phyloP scores from a whole-genome alignment of 306 rosid species.

The Abrus pulchellus region DNA sequence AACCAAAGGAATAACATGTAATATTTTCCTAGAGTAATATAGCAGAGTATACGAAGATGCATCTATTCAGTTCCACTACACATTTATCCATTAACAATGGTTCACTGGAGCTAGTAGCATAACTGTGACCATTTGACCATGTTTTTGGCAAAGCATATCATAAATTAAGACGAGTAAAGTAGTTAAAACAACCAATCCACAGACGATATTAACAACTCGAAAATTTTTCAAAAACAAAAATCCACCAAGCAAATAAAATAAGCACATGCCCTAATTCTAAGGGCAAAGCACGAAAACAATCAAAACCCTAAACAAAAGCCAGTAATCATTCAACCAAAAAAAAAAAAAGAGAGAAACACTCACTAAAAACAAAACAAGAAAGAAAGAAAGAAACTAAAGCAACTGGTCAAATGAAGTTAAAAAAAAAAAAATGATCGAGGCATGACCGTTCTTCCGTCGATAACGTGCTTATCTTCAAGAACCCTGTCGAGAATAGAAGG shows the following conservation, averaged over 20 bases:
- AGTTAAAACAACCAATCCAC: background rate
- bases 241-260: background rate
- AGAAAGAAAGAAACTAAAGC: background rate
- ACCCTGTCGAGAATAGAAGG: conserved; percentile 90
- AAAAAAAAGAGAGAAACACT: background rate
- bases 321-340: background rate
- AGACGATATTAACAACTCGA: background rate
- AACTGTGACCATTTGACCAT: background rate
- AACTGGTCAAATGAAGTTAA: background rate
- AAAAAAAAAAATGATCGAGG: background rate
- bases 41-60: background rate
- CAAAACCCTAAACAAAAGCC: background rate
- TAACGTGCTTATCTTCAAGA: conserved; percentile 85
- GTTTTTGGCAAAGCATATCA: background rate
- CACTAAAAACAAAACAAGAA: background rate
- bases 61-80: background rate
- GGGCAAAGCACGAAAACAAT: conserved; percentile 21
- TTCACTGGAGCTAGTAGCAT: conserved; percentile 4
- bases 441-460: conserved; percentile 91
- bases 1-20: background rate
- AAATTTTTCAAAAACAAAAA: background rate
- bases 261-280: background rate
- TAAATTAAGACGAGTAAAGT: conserved; percentile 12
- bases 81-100: conserved; percentile 12
- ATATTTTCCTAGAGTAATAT: background rate